Base-by-base conservation (phyloP, 352 stramenopile species). In the Albugo laibachii region DNA sequence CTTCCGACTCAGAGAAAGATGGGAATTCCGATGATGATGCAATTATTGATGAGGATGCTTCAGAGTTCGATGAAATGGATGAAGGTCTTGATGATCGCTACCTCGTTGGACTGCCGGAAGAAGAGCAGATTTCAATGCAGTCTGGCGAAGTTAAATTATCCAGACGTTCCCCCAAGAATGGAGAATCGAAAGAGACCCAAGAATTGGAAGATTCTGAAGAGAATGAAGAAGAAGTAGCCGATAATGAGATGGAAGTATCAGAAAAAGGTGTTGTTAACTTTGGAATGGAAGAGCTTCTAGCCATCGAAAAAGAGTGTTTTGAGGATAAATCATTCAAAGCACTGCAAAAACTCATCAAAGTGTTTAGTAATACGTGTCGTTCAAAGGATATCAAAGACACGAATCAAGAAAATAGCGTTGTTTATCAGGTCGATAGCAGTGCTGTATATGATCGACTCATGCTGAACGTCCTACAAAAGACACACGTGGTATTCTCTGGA, bases 391-490 rank as follows among this genome's bases (percentile, higher is more conserved):
- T 80, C 11, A 74, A 69, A 1, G 74, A 83, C 56, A 52, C 65
- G 38, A 80, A 57, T 53, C 76, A 75, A 43, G 60, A 64, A 5
- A 74, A 63, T 35, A 78, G 88, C 47, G 83, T 92, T 52, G 67
- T 70, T 47, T 97, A 92, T 66, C 69, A 85, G 37, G 93, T 97
- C 47, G 80, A 94, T 48, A 94, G 75, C 53, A 94, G 83, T 44
- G 71, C 82, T 13, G 84, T 97, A 27, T 97, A 96, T 79, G 95
- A 97, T 71, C 68, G 81, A 18, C 60, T 97, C 35, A 96, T 97
- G 86, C 70, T 96, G n/a, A 80, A 81, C 45, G 83, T 91, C 55
- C 81, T 96, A 57, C 82, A 67, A 24, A 77, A 82, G 50, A 88
- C 78, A 44, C 82, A 95, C 57, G 67, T 86, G 36, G 77, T 80